phyloP scores from a whole-genome alignment of 352 stramenopile genomes.

The Phytophthora pisi region DNA sequence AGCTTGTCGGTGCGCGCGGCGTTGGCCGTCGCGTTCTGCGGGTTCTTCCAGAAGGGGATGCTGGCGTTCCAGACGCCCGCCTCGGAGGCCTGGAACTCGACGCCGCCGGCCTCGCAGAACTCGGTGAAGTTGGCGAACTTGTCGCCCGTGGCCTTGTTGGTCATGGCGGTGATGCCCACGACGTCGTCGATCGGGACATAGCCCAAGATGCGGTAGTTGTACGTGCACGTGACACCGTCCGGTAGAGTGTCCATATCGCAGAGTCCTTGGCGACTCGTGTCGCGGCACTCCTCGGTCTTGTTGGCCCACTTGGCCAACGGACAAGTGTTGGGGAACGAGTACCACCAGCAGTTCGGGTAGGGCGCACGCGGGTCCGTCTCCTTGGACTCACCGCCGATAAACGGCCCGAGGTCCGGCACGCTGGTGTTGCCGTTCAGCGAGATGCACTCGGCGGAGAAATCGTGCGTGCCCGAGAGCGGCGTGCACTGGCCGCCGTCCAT shows the following conservation, averaged over 20 bases:
- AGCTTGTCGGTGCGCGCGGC: constrained; percentile 45
- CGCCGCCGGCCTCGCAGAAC: constrained; percentile 60
- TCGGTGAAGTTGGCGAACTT: constrained; percentile 70
- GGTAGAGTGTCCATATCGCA: constrained; percentile 54
- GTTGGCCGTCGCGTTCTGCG: constrained; percentile 56
- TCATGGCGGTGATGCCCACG: constrained; percentile 73
- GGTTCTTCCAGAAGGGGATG: constrained; percentile 70
- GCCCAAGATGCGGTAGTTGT: constrained; percentile 73
- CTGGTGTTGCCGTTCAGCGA: constrained; percentile 36
- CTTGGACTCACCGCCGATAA: constrained; percentile 38
- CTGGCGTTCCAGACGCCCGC: constrained; percentile 42
- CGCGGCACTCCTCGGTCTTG: constrained; percentile 57
- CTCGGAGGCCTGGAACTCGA: constrained; percentile 63
- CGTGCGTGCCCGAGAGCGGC: constrained; percentile 19
- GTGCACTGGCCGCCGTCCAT: constrained; percentile 48
- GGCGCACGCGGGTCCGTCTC: constrained; percentile 43
- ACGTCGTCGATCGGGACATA: constrained; percentile 78
- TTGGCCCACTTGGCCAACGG: constrained; percentile 35
- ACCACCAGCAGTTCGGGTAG: constrained; percentile 59
- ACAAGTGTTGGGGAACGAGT: constrained; percentile 62
- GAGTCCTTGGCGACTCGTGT: constrained; percentile 43
- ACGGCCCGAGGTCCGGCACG: constrained; percentile 31
- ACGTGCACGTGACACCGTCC: constrained; percentile 71
- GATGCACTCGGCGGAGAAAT: constrained; percentile 37
- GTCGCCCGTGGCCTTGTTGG: constrained; percentile 34